Conservation (phyloP, 2,329 filamentous ascomycete genomes). For the Fonsecaea erecta region DNA sequence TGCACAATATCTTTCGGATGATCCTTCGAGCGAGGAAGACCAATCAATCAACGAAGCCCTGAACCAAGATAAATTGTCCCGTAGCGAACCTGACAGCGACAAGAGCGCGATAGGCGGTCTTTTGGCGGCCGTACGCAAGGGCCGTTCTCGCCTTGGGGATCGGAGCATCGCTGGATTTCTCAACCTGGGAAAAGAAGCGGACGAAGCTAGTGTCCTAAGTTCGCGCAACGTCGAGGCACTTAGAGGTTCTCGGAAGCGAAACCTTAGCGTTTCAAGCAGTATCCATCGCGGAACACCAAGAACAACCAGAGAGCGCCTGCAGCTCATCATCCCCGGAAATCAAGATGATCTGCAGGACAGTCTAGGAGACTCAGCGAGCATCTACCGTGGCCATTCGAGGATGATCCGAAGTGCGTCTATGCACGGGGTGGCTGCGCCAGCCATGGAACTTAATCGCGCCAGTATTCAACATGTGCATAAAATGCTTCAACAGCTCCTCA, state of each 20-base stretch:
- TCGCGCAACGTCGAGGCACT: conserved; percentile 64
- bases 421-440: conserved; percentile 72
- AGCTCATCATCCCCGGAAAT: conserved; percentile 46
- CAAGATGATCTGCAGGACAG: conserved; percentile 47
- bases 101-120: conserved; percentile 73
- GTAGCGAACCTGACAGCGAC: conserved; percentile 72
- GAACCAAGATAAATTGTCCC: conserved; percentile 66
- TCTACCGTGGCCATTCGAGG: conserved; percentile 47
- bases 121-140: conserved; percentile 73
- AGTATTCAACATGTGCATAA: conserved; percentile 87
- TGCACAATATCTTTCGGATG: conserved; percentile 92
- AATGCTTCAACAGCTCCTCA: conserved; percentile 79
- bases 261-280: conserved; percentile 81
- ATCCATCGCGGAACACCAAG: conserved; percentile 75
- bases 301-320: conserved; percentile 61
- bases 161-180: conserved; percentile 75
- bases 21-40: conserved; percentile 89
- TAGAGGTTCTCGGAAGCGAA: conserved; percentile 72
- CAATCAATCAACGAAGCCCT: conserved; percentile 85
- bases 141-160: conserved; percentile 72
- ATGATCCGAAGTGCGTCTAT: conserved; percentile 82
- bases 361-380: conserved; percentile 25
- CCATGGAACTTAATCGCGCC: conserved; percentile 82
- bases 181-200: conserved; percentile 68
- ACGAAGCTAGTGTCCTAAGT: conserved; percentile 66